Evolutionary conservation across 148 eudicot species (phyloP).

Genomic region (Suaeda aralocaspica): DNA sequence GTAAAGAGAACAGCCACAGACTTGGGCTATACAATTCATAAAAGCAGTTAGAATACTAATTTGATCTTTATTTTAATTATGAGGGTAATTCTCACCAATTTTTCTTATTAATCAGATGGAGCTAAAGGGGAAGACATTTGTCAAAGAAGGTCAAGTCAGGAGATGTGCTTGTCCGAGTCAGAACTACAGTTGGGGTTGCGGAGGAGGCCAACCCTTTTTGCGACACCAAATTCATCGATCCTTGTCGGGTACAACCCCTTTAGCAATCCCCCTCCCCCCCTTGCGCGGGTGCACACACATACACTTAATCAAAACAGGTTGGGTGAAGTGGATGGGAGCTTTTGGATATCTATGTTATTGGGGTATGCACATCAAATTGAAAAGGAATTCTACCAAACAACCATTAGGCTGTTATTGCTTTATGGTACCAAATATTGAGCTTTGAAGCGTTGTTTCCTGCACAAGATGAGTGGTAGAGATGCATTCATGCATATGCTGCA

Average conservation of each 20-base stretch:
- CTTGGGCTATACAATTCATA: neutral
- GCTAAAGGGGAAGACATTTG: slow-evolving; percentile 56
- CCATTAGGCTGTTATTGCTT: too few species aligned
- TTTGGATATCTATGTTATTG: too few species aligned
- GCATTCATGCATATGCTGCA: too few species aligned
- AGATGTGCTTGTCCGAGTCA: slow-evolving; percentile 46
- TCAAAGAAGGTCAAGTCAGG: slow-evolving; percentile 61
- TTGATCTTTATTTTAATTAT: neutral
- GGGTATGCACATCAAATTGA: too few species aligned
- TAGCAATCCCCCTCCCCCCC: neutral
- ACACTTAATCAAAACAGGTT: neutral
- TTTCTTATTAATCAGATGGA: slow-evolving; percentile 51
- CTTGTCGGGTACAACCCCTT: slow-evolving; percentile 91
- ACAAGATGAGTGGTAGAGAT: too few species aligned
- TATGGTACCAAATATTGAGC: too few species aligned
- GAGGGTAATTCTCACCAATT: slow-evolving; percentile 8
- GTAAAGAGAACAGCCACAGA: neutral
- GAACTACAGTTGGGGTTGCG: slow-evolving; percentile 60
- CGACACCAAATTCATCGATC: slow-evolving; percentile 71
- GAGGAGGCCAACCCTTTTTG: slow-evolving; percentile 60
- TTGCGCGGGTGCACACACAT: too few species aligned
- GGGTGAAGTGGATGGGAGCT: neutral
- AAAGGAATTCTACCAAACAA: too few species aligned
- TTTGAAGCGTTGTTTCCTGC: too few species aligned
- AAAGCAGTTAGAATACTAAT: neutral